Evolutionary conservation across 1,284 basidiomycete species (phyloP), one percentile per base, ranked within the genome.

Genomic region (Fomitopsis schrenkii): DNA sequence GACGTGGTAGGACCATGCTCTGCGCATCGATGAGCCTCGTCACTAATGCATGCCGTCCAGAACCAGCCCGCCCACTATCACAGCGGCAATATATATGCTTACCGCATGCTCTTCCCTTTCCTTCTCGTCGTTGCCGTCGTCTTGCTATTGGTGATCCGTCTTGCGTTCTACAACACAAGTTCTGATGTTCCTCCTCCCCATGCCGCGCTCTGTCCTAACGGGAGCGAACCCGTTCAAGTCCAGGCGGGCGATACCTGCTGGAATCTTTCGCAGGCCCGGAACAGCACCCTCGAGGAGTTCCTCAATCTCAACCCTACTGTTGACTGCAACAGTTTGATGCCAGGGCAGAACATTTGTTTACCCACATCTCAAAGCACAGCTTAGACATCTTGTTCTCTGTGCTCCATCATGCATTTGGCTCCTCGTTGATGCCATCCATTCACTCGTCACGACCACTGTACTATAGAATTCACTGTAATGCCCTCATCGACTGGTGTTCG

Each of bases 91-190:
- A 70, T 66, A 64, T 75, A 55, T 60, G 77, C 86, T 10, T 90
- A 90, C 69, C 81, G 84, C 40, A 81, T 85, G 2, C 76, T 91
- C 5, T 86, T 90, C 67, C 88, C 89, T 15, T 91, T 90, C 77
- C 84, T 90, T 75, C 82, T 91, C 63, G 81, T 90, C 50, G 78
- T 91, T 59, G 81, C 81, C 17, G 86, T 87, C 60, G 66, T 84
- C 44, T 80, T 91, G 36, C 79, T 91, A 5, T 81, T 91, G 62
- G 76, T 87, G 62, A 87, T 84, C 80, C 84, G 87, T 19, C 79
- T 90, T 55, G 75, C 85, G 66, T 81, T 83, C 42, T 71, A 74
- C 53, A 70, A 79, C 55, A 63, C 77, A 46, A 60, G 72, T 15
- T 63, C 69, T 28, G 36, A 63, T 59, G 60, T 67, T 42, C 30